Percentiles rank a stretch among this genome's conserved stretches.
These are phyloP conservation scores for Calocybe gambosa DNA, from an alignment of 1,284 basidiomycete genomes.

Conservation along the genomic window DNA sequence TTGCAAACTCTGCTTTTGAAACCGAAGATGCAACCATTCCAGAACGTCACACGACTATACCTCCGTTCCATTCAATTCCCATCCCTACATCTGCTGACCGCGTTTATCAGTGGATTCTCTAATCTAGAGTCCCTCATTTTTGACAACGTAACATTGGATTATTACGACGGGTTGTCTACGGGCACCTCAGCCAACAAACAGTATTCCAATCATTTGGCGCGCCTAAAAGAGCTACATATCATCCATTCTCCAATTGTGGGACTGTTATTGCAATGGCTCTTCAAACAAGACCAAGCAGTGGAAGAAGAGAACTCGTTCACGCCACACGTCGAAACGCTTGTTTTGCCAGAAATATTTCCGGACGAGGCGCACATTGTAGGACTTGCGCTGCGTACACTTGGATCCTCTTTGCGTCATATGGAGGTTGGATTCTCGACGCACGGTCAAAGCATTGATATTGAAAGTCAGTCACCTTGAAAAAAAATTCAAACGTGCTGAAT, in stretches of 20 bases:
- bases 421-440: slow-evolving; percentile 23
- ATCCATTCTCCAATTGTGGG: slow-evolving; percentile 18
- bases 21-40: slow-evolving; percentile 15
- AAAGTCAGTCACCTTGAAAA: slow-evolving; percentile 7
- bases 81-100: slow-evolving; percentile 21
- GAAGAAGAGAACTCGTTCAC: slow-evolving; percentile 4
- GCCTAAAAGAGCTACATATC: slow-evolving; percentile 20
- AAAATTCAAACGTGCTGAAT: background rate
- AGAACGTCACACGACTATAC: slow-evolving; percentile 19
- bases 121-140: slow-evolving; percentile 20
- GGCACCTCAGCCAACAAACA: background rate
- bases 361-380: slow-evolving; percentile 19
- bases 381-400: slow-evolving; percentile 17
- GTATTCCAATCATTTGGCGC: slow-evolving; percentile 4
- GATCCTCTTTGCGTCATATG: slow-evolving; percentile 22
- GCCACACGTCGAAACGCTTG: slow-evolving; percentile 16
- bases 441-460: slow-evolving; percentile 8
- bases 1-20: slow-evolving; percentile 11
- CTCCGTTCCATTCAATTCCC: slow-evolving; percentile 24
- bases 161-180: slow-evolving; percentile 9
- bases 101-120: slow-evolving; percentile 19
- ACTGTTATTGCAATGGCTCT: slow-evolving; percentile 24
- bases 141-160: slow-evolving; percentile 26
- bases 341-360: slow-evolving; percentile 24
- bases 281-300: slow-evolving; percentile 8